Conservation (phyloP, 2,329 filamentous ascomycete species). For the Aspergillus thermomutatus region DNA sequence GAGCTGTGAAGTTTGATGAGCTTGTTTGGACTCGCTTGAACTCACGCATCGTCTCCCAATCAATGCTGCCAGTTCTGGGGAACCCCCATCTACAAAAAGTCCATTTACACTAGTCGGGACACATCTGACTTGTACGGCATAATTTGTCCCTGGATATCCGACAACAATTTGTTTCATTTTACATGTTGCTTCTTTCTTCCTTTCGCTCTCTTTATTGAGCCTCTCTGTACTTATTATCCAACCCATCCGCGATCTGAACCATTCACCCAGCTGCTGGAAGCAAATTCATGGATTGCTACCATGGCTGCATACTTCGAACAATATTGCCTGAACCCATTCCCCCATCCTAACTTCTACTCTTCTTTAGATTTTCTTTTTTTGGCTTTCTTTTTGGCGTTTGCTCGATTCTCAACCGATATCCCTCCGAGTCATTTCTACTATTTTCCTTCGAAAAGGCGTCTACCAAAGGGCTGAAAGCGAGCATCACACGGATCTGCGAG, state of each 20-base stretch:
- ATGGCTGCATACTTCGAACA: not conserved
- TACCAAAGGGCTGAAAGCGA: conserved; percentile 2
- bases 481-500: conserved; percentile 6
- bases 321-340: not conserved
- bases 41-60: not conserved
- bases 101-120: conserved; percentile 13
- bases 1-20: not conserved
- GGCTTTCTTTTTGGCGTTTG: conserved; percentile 3
- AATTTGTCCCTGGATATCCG: not conserved
- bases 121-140: not conserved
- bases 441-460: conserved; percentile 4
- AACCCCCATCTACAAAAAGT: not conserved
- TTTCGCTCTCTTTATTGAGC: not conserved
- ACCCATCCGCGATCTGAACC: not conserved
- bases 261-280: not conserved
- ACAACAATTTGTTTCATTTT: not conserved
- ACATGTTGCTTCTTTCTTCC: not conserved
- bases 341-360: conserved; percentile 8
- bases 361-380: conserved; percentile 5
- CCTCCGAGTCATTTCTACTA: not conserved
- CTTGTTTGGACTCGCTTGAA: not conserved
- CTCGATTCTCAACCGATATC: not conserved
- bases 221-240: not conserved
- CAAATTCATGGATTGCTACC: not conserved
- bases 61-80: not conserved